Evolutionary conservation across 805 yeast species (phyloP).

Genomic region (Zygoascus flipseniorum): DNA sequence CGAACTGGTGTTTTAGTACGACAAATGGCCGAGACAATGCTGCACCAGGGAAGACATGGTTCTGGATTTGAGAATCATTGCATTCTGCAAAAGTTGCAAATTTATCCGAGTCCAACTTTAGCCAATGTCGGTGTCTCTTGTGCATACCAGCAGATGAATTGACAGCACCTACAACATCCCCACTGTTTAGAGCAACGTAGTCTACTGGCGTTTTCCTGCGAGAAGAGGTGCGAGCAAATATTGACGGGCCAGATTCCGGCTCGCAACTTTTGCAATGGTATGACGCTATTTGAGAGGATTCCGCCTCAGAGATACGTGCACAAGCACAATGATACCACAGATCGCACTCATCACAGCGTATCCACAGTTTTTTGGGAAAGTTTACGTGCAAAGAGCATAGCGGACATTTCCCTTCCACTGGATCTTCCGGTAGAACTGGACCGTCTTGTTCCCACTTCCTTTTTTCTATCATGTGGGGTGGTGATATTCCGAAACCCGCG

Average conservation of each 20-base stretch:
- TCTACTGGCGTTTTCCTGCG: slow-evolving; percentile 54
- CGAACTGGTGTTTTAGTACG: slow-evolving; percentile 29
- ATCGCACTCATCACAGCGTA: slow-evolving; percentile 46
- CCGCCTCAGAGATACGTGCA: slow-evolving; percentile 30
- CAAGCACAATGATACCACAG: slow-evolving; percentile 50
- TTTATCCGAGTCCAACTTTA: background rate
- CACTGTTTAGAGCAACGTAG: slow-evolving; percentile 71
- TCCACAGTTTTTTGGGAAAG: slow-evolving; percentile 33
- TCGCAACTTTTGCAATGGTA: slow-evolving; percentile 52
- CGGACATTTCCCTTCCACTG: background rate
- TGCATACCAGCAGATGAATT: slow-evolving; percentile 50
- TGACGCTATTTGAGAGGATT: slow-evolving; percentile 33
- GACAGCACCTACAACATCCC: slow-evolving; percentile 41
- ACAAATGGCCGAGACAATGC: slow-evolving; percentile 34
- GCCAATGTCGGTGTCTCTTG: slow-evolving; percentile 4
- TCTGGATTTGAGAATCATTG: slow-evolving; percentile 19
- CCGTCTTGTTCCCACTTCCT: background rate
- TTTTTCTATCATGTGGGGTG: background rate
- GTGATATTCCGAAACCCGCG: too few relatives aligned
- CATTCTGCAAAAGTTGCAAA: background rate
- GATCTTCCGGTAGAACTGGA: background rate
- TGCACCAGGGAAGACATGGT: slow-evolving; percentile 22
- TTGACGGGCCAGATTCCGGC: slow-evolving; percentile 40
- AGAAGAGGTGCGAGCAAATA: slow-evolving; percentile 43
- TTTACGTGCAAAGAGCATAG: background rate